Percentiles rank a stretch among this genome's conserved stretches.
These are phyloP conservation scores for Prunus padus DNA, from an alignment of 306 rosid species.

Conservation along the genomic window DNA sequence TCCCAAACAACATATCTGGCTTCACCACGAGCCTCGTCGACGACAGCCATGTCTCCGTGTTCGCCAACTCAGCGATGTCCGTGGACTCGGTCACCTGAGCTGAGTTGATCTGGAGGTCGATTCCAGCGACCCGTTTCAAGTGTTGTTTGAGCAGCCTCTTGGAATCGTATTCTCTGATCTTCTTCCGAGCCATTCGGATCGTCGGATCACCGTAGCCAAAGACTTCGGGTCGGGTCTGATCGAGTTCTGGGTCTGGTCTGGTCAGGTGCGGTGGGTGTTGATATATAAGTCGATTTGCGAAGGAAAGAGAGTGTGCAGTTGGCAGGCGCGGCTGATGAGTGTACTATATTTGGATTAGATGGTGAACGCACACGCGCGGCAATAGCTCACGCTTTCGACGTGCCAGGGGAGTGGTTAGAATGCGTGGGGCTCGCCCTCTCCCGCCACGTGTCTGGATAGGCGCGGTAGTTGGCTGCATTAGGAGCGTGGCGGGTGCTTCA, in stretches of 20 bases:
- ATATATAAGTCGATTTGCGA: background rate
- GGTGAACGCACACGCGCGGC: background rate
- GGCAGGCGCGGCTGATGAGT: background rate
- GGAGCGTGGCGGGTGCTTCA: background rate
- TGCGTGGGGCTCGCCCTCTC: background rate
- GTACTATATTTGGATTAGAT: background rate
- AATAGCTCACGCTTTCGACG: background rate
- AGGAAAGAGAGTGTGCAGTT: background rate
- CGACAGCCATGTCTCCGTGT: constrained; percentile 67
- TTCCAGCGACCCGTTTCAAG: constrained; percentile 60
- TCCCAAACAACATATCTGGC: constrained; percentile 85
- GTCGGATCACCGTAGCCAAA: background rate
- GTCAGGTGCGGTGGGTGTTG: background rate
- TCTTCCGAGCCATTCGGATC: constrained; percentile 68
- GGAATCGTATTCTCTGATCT: constrained; percentile 84
- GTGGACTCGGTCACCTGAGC: constrained; percentile 73
- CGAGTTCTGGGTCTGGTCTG: no score
- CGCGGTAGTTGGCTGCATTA: background rate
- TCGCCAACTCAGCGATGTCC: constrained; percentile 59
- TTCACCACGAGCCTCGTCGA: constrained; percentile 69
- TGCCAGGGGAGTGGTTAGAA: background rate
- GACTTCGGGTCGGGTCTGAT: background rate
- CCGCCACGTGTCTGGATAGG: background rate
- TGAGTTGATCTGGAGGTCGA: constrained; percentile 63
- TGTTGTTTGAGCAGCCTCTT: constrained; percentile 75